Conservation (phyloP, 176 grass and related monocot genomes). For the Microstegium vimineum region DNA sequence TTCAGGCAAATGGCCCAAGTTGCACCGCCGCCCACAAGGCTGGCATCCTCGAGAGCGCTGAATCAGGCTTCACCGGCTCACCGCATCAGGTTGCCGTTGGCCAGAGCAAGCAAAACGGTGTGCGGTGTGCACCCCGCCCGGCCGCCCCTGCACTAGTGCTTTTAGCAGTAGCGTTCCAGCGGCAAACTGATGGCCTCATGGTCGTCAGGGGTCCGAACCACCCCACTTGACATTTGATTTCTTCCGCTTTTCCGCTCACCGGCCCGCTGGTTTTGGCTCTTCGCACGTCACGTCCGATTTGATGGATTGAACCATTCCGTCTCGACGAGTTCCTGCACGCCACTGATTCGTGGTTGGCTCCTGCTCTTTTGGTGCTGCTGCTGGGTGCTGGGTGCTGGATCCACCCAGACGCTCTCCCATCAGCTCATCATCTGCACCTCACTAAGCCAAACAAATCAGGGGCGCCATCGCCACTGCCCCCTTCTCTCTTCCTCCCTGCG, state of each 20-base stretch:
- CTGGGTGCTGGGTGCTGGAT: background rate
- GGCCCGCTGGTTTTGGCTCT: background rate
- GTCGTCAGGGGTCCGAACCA: background rate
- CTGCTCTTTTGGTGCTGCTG: background rate
- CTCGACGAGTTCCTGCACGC: background rate
- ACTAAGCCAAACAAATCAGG: background rate
- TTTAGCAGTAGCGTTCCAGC: background rate
- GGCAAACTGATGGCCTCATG: background rate
- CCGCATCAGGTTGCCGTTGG: background rate
- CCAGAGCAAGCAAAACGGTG: background rate
- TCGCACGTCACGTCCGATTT: slow-evolving; percentile 16
- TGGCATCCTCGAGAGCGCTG: background rate
- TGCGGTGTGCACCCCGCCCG: background rate
- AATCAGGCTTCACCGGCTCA: too few species aligned
- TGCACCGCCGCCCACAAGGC: slow-evolving; percentile 11
- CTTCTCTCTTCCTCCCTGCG: background rate
- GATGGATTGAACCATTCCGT: background rate
- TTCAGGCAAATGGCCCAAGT: slow-evolving; percentile 13
- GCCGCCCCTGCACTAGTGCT: background rate
- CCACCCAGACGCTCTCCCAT: background rate
- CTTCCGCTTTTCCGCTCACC: background rate
- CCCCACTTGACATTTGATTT: background rate
- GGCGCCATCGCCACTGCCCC: background rate
- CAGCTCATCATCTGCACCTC: too few species aligned
- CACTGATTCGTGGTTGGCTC: slow-evolving; percentile 26